Conservation (phyloP, 2,329 filamentous ascomycete species). For the Ascochyta pisi region DNA sequence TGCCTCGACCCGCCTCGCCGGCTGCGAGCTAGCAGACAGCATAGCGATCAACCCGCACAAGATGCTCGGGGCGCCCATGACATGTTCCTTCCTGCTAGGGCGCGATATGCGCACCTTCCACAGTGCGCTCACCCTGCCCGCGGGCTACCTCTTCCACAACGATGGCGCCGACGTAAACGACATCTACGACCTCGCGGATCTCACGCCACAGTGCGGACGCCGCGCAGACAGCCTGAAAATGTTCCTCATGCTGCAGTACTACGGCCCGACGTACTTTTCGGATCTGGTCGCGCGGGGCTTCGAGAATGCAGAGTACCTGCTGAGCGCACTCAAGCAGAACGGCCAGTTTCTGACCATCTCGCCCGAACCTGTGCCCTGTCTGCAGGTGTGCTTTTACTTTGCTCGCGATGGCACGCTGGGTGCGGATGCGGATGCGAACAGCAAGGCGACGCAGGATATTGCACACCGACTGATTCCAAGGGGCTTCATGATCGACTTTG, state of each 20-base stretch:
- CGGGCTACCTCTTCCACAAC: conserved; percentile 71
- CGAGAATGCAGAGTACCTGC: conserved; percentile 72
- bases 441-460: conserved; percentile 62
- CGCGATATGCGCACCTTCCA: conserved; percentile 80
- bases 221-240: conserved; percentile 86
- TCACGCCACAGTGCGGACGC: conserved; percentile 92
- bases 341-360: conserved; percentile 74
- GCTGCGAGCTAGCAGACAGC: conserved; percentile 77
- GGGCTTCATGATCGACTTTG: conserved; percentile 75
- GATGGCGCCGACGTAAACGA: conserved; percentile 49
- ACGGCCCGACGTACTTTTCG: conserved; percentile 78
- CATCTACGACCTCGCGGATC: conserved; percentile 86
- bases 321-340: conserved; percentile 61
- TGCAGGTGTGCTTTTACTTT: conserved; percentile 96
- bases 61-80: conserved; percentile 91
- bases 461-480: conserved; percentile 60
- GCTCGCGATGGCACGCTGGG: conserved; percentile 63
- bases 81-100: conserved; percentile 86
- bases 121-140: conserved; percentile 81
- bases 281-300: conserved; percentile 71
- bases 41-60: conserved; percentile 95
- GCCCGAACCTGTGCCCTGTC: conserved; percentile 74
- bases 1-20: conserved; percentile 69
- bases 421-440: conserved; percentile 57
- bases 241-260: conserved; percentile 87